These are phyloP conservation scores for Stevia rebaudiana DNA, from an alignment of 140 eudicot genomes.

Conservation along the genomic window DNA sequence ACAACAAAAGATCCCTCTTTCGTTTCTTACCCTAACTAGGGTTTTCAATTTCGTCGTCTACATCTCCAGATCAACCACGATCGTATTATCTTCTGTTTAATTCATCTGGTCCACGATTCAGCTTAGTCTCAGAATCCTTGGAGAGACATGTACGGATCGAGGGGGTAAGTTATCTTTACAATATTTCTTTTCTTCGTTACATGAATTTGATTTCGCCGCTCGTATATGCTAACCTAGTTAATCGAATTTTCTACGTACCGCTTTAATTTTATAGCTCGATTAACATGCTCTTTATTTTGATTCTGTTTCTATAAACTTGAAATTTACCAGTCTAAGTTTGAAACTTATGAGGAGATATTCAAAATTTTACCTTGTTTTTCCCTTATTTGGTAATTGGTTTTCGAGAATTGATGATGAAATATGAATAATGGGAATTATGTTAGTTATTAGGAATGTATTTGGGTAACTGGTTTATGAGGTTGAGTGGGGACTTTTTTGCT, in stretches of 20 bases:
- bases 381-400: conserved; percentile 1
- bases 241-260: background rate
- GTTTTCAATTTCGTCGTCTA: conserved; percentile 22
- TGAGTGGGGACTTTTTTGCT: conserved; percentile 84
- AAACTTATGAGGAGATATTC: background rate
- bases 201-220: background rate
- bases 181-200: background rate
- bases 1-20: background rate
- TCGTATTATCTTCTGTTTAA: background rate
- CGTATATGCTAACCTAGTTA: conserved; percentile 5
- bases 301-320: background rate
- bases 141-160: conserved; percentile 51
- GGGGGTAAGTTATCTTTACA: conserved; percentile 44
- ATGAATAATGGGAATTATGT: background rate
- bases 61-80: conserved; percentile 12
- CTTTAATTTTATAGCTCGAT: background rate
- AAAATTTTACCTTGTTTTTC: background rate
- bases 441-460: background rate
- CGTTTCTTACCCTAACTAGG: conserved; percentile 24
- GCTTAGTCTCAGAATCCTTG: conserved; percentile 1
- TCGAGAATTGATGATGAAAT: conserved; percentile 1
- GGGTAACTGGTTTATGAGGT: conserved; percentile 68
- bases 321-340: background rate
- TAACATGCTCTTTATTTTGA: background rate
- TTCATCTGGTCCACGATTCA: conserved; percentile 5